Base-by-base conservation (phyloP, 345 rosid species). In the Citrus reticulata region DNA sequence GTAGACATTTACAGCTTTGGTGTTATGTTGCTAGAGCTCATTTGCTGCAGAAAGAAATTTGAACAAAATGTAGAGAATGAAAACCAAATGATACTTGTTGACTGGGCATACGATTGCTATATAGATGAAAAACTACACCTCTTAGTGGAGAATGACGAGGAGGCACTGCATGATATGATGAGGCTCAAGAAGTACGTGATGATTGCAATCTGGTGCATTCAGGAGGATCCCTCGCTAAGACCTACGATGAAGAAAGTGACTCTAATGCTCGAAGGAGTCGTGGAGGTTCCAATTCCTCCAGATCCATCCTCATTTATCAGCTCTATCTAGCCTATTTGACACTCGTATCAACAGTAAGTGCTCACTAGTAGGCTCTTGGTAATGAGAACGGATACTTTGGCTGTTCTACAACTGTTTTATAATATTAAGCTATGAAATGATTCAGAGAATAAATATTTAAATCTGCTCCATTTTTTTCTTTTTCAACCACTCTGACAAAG, bases 171-270 rank as follows among this genome's bases (percentile, higher is more conserved):
- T 0, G 93, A 88, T 32, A 63, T 80, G 65, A 76, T 57, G 65
- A 84, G 64, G 17, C 81, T 91, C 61, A 77, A 82, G 81, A 84
- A 78, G 37, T 83, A 74, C 40, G 89, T 87, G 84, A 86, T n/a
- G 86, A 85, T 84, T 37, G 89, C 85, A 49, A 78, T 89, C 49
- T 89, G 92, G 88, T 89, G 92, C 86, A 88, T 91, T 64, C 92
- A 85, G 69, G 89, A 86, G 73, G 92, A 85, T 61, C 88, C 84
- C 57, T 73, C 78, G 10, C 63, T 86, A 19, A 86, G 91, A 78
- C 92, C 90, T 14, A 60, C 81, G 8, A 87, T 87, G 88, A 86
- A 83, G 85, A 81, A 77, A 39, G 81, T 90, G 16, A 72, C 79
- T 42, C 90, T 78, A 64, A 85, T 85, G 90, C 72, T 81, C 10